Percentiles rank a stretch among this genome's conserved stretches.
Conservation (phyloP, 768 basidiomycete genomes). For the Boletellus sp. region DNA sequence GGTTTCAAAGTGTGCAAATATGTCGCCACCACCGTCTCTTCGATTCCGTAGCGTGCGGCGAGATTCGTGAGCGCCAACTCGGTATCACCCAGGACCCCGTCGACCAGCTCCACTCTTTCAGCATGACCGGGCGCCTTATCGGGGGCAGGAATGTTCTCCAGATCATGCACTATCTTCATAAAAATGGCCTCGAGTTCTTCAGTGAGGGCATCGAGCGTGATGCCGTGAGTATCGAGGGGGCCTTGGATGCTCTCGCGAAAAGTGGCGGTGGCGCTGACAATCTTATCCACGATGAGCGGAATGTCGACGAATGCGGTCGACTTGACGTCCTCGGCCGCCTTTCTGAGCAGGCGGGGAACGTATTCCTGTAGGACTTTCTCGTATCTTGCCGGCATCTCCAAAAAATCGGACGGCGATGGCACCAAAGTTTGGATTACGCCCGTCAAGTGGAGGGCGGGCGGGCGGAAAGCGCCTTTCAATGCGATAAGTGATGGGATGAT, state of each 20-base stretch:
- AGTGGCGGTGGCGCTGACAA: constrained; percentile 9
- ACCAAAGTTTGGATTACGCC: not conserved
- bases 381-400: constrained; percentile 6
- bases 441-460: not conserved
- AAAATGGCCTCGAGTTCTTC: constrained; percentile 14
- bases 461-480: not conserved
- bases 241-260: constrained; percentile 11
- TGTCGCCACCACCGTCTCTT: not conserved
- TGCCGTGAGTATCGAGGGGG: constrained; percentile 1
- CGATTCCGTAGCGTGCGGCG: constrained; percentile 1
- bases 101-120: constrained; percentile 1
- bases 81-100: constrained; percentile 7
- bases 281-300: not conserved
- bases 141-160: not conserved
- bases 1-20: constrained; percentile 8
- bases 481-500: not conserved
- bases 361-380: constrained; percentile 1
- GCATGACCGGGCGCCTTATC: constrained; percentile 4
- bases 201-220: constrained; percentile 6
- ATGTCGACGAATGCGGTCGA: constrained; percentile 10
- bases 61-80: constrained; percentile 1
- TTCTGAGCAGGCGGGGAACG: constrained; percentile 5
- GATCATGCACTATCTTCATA: not conserved
- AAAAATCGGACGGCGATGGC: constrained; percentile 5
- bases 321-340: not conserved